Percentiles rank a stretch among this genome's conserved stretches.
Conservation (phyloP, 1,139 yeast species). For the Candida tunisiensis region DNA sequence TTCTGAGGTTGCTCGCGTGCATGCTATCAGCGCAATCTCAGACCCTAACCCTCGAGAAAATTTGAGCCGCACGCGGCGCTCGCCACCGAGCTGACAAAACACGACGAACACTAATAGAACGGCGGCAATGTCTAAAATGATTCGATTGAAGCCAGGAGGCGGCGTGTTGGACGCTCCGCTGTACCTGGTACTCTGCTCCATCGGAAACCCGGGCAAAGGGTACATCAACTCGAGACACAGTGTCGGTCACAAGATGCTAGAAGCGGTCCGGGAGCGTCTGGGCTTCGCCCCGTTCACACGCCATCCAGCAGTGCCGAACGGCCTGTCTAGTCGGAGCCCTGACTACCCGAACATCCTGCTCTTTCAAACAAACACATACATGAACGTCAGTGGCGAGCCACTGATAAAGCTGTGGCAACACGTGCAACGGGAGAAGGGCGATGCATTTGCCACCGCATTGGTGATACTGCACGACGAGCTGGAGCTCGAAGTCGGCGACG, state of each 20-base stretch:
- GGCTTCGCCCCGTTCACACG: too few relatives aligned
- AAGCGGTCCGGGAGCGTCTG: conserved; percentile 4
- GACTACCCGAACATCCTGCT: conserved; percentile 19
- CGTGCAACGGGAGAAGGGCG: conserved; percentile 13
- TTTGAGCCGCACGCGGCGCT: too few relatives aligned
- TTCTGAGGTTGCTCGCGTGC: too few relatives aligned
- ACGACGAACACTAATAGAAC: too few relatives aligned
- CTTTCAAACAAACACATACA: conserved; percentile 36
- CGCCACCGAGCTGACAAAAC: too few relatives aligned
- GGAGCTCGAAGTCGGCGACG: conserved; percentile 43
- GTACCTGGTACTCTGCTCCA: conserved; percentile 20
- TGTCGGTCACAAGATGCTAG: conserved; percentile 43
- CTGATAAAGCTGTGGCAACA: conserved; percentile 25
- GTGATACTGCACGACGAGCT: conserved; percentile 66
- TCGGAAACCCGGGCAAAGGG: conserved; percentile 64
- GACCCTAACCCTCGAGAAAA: too few relatives aligned
- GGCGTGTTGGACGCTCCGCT: conserved; percentile 4
- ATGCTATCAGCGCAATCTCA: too few relatives aligned
- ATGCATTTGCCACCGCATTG: conserved; percentile 21
- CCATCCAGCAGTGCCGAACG: conserved; percentile 14
- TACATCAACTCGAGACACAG: conserved; percentile 57
- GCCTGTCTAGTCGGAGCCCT: conserved; percentile 13
- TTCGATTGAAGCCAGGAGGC: too few relatives aligned
- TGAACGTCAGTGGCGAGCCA: conserved; percentile 50
- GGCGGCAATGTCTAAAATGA: too few relatives aligned